Evolutionary conservation across 1,284 basidiomycete species (phyloP), one percentile per base, ranked within the genome.

Genomic region (Ganoderma resinaceum): DNA sequence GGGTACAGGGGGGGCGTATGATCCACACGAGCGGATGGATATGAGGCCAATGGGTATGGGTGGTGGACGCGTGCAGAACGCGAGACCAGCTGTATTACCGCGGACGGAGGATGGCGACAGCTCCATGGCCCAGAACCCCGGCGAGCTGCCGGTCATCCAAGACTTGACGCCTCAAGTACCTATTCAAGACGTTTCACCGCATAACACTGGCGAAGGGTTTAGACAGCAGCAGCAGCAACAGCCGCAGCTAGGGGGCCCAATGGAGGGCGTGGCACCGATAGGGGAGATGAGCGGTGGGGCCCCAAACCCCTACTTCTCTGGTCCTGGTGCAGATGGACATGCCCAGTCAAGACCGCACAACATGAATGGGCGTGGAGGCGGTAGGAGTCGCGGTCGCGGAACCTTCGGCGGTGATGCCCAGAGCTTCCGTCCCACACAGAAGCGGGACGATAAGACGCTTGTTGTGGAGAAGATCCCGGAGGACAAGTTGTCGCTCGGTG

Each of bases 391-490:
- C 26, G 71, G 73, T 58, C 79, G 82, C 43, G 79, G 91, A 46
- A 84, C 85, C 63, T 87, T 88, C 75, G 82, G 81, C 73, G 89
- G 84, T 35, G 91, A 88, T 69, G 89, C 82, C n/a, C 88, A 89
- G 66, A 86, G 81, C 63, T 91, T 91, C 82, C 86, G 88, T 29
- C 87, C 89, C 38, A 60, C 58, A 16, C 86, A 89, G 75, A 85
- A 87, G 73, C 86, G 91, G 58, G 89, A 88, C 69, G 90, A 92
- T 77, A 95, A 94, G 77, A 97, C 96, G 0, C 85, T 98, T 35
- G 94, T 98, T 26, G 92, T 99, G 64, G 96, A 97, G 80, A 97
- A 97, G 82, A 96, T 98, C 66, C 97, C 97, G 0, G 87, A 89
- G 59, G 91, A 95, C 69, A 90, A 92, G 74, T 86, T 97, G 59